A percentile compares a stretch with the other conserved stretches of the same genome.
These are phyloP conservation scores for Chromosphaera perkinsii DNA, from an alignment of 208 protist species.

Conservation along the genomic window DNA sequence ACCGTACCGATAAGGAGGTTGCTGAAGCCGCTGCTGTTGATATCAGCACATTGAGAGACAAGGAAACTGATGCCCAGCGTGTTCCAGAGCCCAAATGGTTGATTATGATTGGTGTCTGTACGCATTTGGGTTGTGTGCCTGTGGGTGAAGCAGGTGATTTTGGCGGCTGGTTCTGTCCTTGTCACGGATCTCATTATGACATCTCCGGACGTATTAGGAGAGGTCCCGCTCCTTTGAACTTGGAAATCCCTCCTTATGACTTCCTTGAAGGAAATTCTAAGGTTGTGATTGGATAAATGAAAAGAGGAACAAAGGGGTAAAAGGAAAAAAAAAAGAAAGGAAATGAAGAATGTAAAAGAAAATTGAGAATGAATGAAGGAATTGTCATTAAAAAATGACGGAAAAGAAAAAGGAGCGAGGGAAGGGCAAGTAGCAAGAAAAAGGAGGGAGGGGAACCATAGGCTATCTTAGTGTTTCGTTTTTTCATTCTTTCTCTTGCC, in stretches of 20 bases:
- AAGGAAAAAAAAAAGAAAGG: too few relatives aligned
- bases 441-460: too few relatives aligned
- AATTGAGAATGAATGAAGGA: too few relatives aligned
- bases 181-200: constrained; percentile 97
- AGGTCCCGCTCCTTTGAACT: constrained; percentile 93
- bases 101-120: constrained; percentile 83
- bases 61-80: constrained; percentile 74
- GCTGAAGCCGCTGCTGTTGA: constrained; percentile 47
- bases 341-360: too few relatives aligned
- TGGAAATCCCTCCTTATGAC: constrained; percentile 92
- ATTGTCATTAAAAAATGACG: too few relatives aligned
- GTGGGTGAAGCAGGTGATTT: constrained; percentile 89
- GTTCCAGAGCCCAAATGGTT: neutral
- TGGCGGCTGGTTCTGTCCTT: constrained; percentile 96
- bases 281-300: constrained; percentile 80
- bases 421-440: too few relatives aligned
- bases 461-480: too few relatives aligned
- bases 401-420: too few relatives aligned
- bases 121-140: constrained; percentile 96
- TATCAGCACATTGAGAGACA: constrained; percentile 82
- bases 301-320: too few relatives aligned
- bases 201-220: constrained; percentile 92
- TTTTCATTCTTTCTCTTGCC: too few relatives aligned
- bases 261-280: constrained; percentile 80
- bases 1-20: constrained; percentile 86